Percentiles rank a stretch among this genome's conserved stretches.
Evolutionary conservation across 495 filamentous ascomycete species (phyloP).

Genomic region (Penicillium taxi): DNA sequence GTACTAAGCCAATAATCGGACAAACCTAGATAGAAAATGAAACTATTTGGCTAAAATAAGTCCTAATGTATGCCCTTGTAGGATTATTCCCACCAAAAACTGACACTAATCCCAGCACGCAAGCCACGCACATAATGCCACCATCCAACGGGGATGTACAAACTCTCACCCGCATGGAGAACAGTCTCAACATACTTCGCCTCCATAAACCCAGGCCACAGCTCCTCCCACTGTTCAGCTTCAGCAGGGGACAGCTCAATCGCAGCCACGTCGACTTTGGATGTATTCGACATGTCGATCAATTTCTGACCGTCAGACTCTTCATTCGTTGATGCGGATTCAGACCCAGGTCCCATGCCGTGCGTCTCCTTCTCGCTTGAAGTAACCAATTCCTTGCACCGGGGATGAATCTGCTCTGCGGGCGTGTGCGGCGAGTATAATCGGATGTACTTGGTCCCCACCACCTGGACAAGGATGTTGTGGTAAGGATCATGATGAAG

Average conservation of each 20-base stretch:
- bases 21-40: no score
- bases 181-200: slow-evolving; percentile 72
- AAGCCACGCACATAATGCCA: slow-evolving; percentile 95
- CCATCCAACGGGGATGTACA: slow-evolving; percentile 94
- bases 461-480: slow-evolving; percentile 85
- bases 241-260: slow-evolving; percentile 41
- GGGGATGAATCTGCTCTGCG: slow-evolving; percentile 52
- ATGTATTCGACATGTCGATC: slow-evolving; percentile 92
- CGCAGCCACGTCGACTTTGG: slow-evolving; percentile 58
- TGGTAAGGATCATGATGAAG: slow-evolving; percentile 92
- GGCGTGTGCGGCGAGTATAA: slow-evolving; percentile 66
- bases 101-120: slow-evolving; percentile 86
- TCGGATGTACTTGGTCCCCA: slow-evolving; percentile 83
- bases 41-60: no score
- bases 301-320: no score
- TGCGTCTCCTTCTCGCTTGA: slow-evolving; percentile 17
- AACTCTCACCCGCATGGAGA: slow-evolving; percentile 67
- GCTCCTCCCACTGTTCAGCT: slow-evolving; percentile 41
- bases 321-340: no score
- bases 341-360: slow-evolving; percentile 1
- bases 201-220: slow-evolving; percentile 48
- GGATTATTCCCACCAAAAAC: slow-evolving; percentile 74
- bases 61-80: no score
- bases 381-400: slow-evolving; percentile 54
- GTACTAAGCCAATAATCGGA: no score